Percentiles rank a stretch among this genome's conserved stretches.
These are phyloP conservation scores for Talaromyces sp. DNA, from an alignment of 2,329 filamentous ascomycete species.

Conservation along the genomic window DNA sequence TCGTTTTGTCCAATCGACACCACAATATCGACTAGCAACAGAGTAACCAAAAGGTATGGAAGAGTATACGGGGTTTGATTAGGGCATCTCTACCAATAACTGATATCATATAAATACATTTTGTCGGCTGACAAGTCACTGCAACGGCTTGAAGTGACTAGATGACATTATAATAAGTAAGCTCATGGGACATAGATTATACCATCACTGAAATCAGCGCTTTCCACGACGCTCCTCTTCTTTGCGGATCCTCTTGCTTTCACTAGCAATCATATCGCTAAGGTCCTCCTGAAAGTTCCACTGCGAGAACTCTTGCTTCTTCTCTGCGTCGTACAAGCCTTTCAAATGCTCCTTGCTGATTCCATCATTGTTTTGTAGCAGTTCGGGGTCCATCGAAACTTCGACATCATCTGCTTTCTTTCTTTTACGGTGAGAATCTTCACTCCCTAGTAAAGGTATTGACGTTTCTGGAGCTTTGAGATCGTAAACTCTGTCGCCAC, in stretches of 20 bases:
- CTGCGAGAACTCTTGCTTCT: conserved; percentile 64
- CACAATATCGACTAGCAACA: background rate
- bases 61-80: background rate
- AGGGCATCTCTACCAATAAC: background rate
- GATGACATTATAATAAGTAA: background rate
- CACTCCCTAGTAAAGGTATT: conserved; percentile 73
- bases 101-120: background rate
- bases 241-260: conserved; percentile 86
- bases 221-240: conserved; percentile 75
- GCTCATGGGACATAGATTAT: background rate
- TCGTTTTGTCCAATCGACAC: background rate
- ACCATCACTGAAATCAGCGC: conserved; percentile 28
- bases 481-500: conserved; percentile 90
- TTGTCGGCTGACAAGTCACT: background rate
- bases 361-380: conserved; percentile 68
- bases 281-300: conserved; percentile 85
- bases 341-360: conserved; percentile 81
- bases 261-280: conserved; percentile 92
- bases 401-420: conserved; percentile 98
- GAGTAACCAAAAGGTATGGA: background rate
- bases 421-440: conserved; percentile 73
- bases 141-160: background rate
- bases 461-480: conserved; percentile 60
- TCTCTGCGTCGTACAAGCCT: conserved; percentile 72
- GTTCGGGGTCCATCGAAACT: conserved; percentile 83